These are phyloP conservation scores for Ramularia endophylla DNA, from an alignment of 2,329 filamentous ascomycete species.

Conservation along the genomic window DNA sequence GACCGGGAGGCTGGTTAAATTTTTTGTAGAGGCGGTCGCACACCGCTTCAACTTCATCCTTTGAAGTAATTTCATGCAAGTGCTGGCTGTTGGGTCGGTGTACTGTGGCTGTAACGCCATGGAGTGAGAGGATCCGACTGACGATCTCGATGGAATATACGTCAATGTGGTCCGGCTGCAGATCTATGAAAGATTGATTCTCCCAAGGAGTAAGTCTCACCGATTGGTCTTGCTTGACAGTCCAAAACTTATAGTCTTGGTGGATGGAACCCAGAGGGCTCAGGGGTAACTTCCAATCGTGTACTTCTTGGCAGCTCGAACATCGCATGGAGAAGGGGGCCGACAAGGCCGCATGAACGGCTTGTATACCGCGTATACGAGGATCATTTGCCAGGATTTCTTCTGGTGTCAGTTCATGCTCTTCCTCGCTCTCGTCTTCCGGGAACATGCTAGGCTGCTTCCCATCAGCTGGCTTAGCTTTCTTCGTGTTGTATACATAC, in stretches of 20 bases:
- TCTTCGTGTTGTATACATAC: no score
- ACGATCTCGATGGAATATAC: background rate
- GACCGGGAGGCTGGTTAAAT: background rate
- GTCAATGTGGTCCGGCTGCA: background rate
- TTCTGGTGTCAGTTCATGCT: background rate
- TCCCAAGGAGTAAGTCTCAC: background rate
- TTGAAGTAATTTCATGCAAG: background rate
- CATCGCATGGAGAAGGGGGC: background rate
- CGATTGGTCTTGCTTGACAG: background rate
- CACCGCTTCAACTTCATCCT: background rate
- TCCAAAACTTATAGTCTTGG: slow-evolving; percentile 1
- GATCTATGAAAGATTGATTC: background rate
- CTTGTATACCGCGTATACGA: no score
- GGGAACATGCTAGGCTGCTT: no score
- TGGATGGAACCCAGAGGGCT: background rate
- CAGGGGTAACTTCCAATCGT: background rate
- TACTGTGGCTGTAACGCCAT: background rate
- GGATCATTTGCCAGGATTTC: background rate
- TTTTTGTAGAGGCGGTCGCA: background rate
- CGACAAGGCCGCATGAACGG: background rate
- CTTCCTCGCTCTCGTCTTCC: background rate
- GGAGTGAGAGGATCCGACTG: background rate
- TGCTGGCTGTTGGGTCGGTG: background rate
- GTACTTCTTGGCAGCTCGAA: background rate
- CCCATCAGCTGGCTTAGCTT: no score